Conservation (phyloP, 2,329 filamentous ascomycete species). For the Pseudogymnoascus sp. region DNA sequence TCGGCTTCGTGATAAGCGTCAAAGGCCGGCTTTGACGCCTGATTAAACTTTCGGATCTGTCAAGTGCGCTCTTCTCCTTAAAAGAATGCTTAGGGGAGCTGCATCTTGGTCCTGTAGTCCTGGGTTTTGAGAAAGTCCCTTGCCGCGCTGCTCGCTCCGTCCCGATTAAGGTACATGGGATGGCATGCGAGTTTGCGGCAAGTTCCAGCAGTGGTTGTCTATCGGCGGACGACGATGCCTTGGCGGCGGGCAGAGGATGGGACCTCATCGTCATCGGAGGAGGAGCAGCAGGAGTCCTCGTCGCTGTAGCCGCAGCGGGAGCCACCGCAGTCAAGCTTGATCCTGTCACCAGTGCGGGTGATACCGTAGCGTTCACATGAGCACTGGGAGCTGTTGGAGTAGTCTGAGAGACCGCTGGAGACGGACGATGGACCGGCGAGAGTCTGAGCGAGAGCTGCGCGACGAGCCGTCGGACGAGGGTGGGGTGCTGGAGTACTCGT, state of each 20-base stretch:
- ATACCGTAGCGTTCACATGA: constrained; percentile 96
- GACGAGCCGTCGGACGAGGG: constrained; percentile 65
- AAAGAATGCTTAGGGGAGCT: constrained; percentile 11
- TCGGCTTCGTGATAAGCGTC: constrained; percentile 24
- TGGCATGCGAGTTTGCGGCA: background rate
- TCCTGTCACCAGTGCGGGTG: constrained; percentile 83
- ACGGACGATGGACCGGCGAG: constrained; percentile 62
- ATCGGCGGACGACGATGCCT: constrained; percentile 50
- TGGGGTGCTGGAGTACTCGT: constrained; percentile 52
- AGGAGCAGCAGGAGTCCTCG: constrained; percentile 63
- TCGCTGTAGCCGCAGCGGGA: constrained; percentile 77
- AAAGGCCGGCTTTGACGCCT: constrained; percentile 22
- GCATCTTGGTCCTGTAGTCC: constrained; percentile 8
- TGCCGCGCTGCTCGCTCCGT: constrained; percentile 13
- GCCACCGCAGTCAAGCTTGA: constrained; percentile 94
- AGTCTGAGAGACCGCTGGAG: constrained; percentile 58
- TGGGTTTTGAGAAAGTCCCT: constrained; percentile 2
- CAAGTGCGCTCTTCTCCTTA: constrained; percentile 20
- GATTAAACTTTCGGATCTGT: constrained; percentile 18
- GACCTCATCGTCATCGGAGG: constrained; percentile 55
- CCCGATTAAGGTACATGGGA: background rate
- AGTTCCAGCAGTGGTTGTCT: constrained; percentile 14
- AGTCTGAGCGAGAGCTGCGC: constrained; percentile 66
- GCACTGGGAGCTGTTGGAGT: constrained; percentile 74
- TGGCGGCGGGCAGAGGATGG: constrained; percentile 53